A percentile compares a stretch with the other conserved stretches of the same genome.
Conservation (phyloP, 2,329 filamentous ascomycete species). For the Thyridium curvatum region DNA sequence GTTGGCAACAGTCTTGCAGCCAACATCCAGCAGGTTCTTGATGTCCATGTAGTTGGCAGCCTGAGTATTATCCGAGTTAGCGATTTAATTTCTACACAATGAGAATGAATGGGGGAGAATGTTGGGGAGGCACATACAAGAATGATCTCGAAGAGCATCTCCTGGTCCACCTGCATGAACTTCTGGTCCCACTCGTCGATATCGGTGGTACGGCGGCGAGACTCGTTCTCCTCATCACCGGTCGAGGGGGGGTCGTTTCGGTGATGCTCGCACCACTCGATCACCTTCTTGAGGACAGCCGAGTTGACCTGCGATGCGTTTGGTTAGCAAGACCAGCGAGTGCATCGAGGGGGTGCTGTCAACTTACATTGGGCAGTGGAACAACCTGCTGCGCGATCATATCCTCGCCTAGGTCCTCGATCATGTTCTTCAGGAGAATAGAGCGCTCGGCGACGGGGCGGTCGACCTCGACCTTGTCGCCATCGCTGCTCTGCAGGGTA, state of each 20-base stretch:
- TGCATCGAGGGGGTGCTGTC: constrained; percentile 7
- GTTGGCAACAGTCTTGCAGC: constrained; percentile 98
- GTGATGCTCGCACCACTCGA: constrained; percentile 98
- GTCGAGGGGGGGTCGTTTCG: constrained; percentile 77
- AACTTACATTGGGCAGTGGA: constrained; percentile 74
- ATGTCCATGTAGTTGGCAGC: constrained; percentile 99
- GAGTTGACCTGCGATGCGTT: constrained; percentile 67
- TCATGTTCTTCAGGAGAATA: constrained; percentile 95
- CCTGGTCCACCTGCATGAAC: constrained; percentile 99
- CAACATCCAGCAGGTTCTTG: constrained; percentile 94
- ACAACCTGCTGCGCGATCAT: constrained; percentile 59
- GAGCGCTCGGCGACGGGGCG: constrained; percentile 84
- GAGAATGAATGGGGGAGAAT: neutral
- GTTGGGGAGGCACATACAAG: constrained; percentile 54
- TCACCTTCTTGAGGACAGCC: constrained; percentile 86
- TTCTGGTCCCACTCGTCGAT: constrained; percentile 99
- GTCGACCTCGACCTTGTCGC: constrained; percentile 48
- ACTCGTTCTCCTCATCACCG: constrained; percentile 85
- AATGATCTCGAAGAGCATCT: constrained; percentile 99
- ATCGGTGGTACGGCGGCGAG: constrained; percentile 95
- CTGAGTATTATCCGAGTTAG: constrained; percentile 35
- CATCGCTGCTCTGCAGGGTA: constrained; percentile 46
- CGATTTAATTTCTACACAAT: constrained; percentile 1
- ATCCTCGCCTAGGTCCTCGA: constrained; percentile 80
- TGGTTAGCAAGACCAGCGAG: neutral